Base-by-base conservation (phyloP, 2,329 filamentous ascomycete genomes). In the Cercospora zeina region DNA sequence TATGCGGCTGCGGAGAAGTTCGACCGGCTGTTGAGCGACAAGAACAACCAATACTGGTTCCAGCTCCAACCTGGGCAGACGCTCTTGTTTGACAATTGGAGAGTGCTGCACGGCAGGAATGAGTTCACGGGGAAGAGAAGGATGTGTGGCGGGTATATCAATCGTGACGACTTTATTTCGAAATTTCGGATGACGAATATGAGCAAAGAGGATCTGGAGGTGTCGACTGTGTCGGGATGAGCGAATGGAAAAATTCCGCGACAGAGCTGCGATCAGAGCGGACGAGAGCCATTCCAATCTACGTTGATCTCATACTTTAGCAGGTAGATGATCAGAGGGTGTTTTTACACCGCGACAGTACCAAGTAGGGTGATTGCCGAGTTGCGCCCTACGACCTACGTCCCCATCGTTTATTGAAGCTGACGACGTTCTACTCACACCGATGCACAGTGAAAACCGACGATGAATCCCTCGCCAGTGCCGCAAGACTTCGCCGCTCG, bases 31-130 rank as follows among this genome's bases (percentile, higher is more conserved):
- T 72, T 97, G 59, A 86, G 81, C 69, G 82, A 86, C 55, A 75
- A 81, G 58, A 79, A 85, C 58, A 84, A 86, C 66, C 85, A 95
- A 74, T 93, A 89, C 72, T 89, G 89, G 88, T 87, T 89, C 66
- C 89, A 96, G 76, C 79, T 99, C 59, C 78, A 83, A 70, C 93
- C 95, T 0, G 95, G 95, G 1, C 86, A 81, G 57, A 83, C 91
- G 5, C 72, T 97, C 61, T 87, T 97, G 51, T 97, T 99, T 75
- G 91, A 99, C 74, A 97, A 99, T 72, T 97, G 93, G 92, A 85
- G 95, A 62, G 89, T 97, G 34, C 78, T 97, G 69, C 95, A 99
- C 76, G 95, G 93, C 1, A 82, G 95, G 69, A 87, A 87, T 56
- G 85, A 85, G 0, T 99, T 97, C 72, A 89, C 87, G 5, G 95